Percentiles rank a stretch among this genome's conserved stretches.
phyloP scores from a whole-genome alignment of 2,329 filamentous ascomycete species.

The Pseudopithomyces chartarum region DNA sequence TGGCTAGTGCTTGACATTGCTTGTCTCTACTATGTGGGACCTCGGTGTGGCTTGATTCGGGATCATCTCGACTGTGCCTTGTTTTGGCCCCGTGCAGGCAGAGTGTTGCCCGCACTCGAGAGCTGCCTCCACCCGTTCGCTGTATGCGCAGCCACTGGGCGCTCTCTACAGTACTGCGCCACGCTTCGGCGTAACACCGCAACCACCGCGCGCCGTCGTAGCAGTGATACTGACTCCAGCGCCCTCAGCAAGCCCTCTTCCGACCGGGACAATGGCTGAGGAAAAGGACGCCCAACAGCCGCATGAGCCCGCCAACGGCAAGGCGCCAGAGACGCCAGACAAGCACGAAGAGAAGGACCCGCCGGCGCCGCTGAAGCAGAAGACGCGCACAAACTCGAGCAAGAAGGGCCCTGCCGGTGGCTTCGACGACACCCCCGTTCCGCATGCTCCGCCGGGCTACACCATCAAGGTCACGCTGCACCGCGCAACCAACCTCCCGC shows the following conservation, averaged over 20 bases:
- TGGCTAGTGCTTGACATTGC: constrained; percentile 18
- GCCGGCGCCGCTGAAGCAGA: constrained; percentile 30
- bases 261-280: constrained; percentile 15
- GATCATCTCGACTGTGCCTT: constrained; percentile 10
- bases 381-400: constrained; percentile 30
- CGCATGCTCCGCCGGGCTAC: constrained; percentile 75
- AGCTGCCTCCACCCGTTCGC: constrained; percentile 10
- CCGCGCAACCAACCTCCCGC: constrained; percentile 77
- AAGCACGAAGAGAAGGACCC: constrained; percentile 22
- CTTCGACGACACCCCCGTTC: constrained; percentile 79
- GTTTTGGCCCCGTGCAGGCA: constrained; percentile 10
- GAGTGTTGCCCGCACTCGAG: constrained; percentile 5
- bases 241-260: neutral
- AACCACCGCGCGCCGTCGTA: constrained; percentile 1
- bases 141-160: constrained; percentile 6
- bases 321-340: constrained; percentile 17
- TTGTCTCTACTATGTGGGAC: constrained; percentile 4
- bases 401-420: constrained; percentile 69
- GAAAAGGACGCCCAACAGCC: constrained; percentile 8
- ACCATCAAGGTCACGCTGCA: constrained; percentile 86
- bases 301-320: constrained; percentile 15
- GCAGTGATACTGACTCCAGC: neutral
- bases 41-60: constrained; percentile 1
- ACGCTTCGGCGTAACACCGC: neutral
- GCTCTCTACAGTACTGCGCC: constrained; percentile 1